A percentile compares a stretch with the other conserved stretches of the same genome.
These are phyloP conservation scores for Skeletonema grethae DNA, from an alignment of 108 stramenopile species.

Conservation along the genomic window DNA sequence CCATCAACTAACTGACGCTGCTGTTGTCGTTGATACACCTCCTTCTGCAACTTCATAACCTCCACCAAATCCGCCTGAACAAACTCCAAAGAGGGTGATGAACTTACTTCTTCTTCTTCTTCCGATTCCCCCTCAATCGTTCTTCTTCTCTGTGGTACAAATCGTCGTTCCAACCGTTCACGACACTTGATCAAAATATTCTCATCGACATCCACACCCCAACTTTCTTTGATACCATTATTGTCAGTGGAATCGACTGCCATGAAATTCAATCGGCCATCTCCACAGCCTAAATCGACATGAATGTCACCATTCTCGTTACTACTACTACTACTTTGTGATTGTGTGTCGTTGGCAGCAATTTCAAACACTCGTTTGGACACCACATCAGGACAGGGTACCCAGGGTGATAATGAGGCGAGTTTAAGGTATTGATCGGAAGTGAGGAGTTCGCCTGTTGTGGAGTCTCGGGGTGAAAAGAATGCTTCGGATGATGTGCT, in stretches of 20 bases:
- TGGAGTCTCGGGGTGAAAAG: neutral
- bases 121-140: too few species aligned
- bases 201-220: slow-evolving; percentile 82
- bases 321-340: too few species aligned
- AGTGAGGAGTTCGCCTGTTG: slow-evolving; percentile 5
- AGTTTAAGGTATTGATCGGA: slow-evolving; percentile 68
- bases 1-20: neutral
- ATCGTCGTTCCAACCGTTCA: slow-evolving; percentile 28
- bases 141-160: slow-evolving; percentile 39
- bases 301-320: slow-evolving; percentile 50
- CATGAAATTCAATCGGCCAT: slow-evolving; percentile 82
- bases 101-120: slow-evolving; percentile 49
- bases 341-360: slow-evolving; percentile 35
- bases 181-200: slow-evolving; percentile 57
- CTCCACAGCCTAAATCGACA: slow-evolving; percentile 85
- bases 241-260: slow-evolving; percentile 47
- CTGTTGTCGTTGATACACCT: slow-evolving; percentile 14
- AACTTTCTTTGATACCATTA: slow-evolving; percentile 43
- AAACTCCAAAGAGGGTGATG: too few species aligned
- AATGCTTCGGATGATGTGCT: neutral
- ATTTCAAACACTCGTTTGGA: slow-evolving; percentile 73
- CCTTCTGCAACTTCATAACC: slow-evolving; percentile 28
- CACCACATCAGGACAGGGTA: slow-evolving; percentile 78
- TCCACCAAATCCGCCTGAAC: slow-evolving; percentile 65
- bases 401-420: slow-evolving; percentile 80